Conservation (phyloP, 352 stramenopile species). For the Phytopythium mirpurense region DNA sequence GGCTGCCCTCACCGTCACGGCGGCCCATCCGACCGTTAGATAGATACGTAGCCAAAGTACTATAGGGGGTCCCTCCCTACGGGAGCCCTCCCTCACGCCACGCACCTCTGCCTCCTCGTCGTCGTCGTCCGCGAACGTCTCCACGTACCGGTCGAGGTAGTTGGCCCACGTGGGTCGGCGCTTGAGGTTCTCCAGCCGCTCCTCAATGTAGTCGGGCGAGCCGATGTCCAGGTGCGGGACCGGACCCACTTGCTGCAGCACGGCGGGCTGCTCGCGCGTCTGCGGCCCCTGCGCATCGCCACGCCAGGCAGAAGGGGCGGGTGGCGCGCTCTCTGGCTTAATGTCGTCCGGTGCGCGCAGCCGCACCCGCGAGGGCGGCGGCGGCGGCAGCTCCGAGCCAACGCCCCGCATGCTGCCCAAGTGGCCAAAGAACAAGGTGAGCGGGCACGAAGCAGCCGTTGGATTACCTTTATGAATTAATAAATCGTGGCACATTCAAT, state of each 20-base stretch:
- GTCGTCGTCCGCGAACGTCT: slow-evolving; percentile 39
- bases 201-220: slow-evolving; percentile 80
- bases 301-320: slow-evolving; percentile 17
- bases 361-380: slow-evolving; percentile 36
- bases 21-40: background rate
- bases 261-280: no score
- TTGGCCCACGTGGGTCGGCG: slow-evolving; percentile 47
- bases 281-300: slow-evolving; percentile 13
- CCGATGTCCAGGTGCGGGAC: slow-evolving; percentile 56
- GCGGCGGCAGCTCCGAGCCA: background rate
- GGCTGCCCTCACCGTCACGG: background rate
- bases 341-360: slow-evolving; percentile 61
- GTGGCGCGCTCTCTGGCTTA: slow-evolving; percentile 14
- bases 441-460: background rate
- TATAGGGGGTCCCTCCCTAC: no score
- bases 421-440: background rate
- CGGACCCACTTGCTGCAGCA: no score
- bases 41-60: background rate
- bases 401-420: background rate
- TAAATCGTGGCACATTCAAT: no score
- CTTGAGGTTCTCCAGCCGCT: slow-evolving; percentile 86
- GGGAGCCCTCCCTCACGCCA: no score
- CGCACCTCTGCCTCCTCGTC: slow-evolving; percentile 19
- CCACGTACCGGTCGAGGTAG: slow-evolving; percentile 76
- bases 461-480: background rate